Conservation (phyloP, 768 basidiomycete species). For the Termitomyces sp. region DNA sequence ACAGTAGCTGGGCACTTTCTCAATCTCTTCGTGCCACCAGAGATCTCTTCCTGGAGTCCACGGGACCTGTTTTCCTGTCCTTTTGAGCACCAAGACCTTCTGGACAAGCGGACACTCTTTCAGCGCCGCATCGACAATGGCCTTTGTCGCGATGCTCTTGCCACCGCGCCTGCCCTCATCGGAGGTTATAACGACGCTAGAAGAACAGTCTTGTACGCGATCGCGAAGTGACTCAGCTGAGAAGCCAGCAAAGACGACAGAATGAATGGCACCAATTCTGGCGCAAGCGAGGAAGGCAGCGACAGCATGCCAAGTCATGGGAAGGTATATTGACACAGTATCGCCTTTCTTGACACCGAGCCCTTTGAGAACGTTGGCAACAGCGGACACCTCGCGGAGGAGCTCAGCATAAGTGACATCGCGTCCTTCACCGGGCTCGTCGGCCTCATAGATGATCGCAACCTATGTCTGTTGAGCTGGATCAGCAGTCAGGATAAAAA, state of each 20-base stretch:
- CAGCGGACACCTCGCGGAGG: constrained; percentile 78
- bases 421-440: constrained; percentile 80
- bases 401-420: constrained; percentile 81
- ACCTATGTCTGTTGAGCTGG: constrained; percentile 36
- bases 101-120: constrained; percentile 81
- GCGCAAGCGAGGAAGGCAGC: constrained; percentile 98
- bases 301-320: constrained; percentile 94
- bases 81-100: constrained; percentile 82
- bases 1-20: constrained; percentile 82
- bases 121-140: constrained; percentile 88
- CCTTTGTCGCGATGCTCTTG: constrained; percentile 91
- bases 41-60: constrained; percentile 82
- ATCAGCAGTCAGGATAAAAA: background rate
- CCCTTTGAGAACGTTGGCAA: constrained; percentile 89
- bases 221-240: constrained; percentile 92
- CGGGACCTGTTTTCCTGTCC: constrained; percentile 79
- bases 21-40: constrained; percentile 96
- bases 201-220: constrained; percentile 84
- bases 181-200: constrained; percentile 88
- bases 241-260: constrained; percentile 97
- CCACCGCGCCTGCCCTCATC: constrained; percentile 95
- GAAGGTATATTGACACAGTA: constrained; percentile 87
- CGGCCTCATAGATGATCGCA: constrained; percentile 98
- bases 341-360: constrained; percentile 95
- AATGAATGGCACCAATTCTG: constrained; percentile 93